A percentile compares a stretch with the other conserved stretches of the same genome.
Conservation (phyloP, 2,329 filamentous ascomycete species). For the Aspergillus pseudoterreus region DNA sequence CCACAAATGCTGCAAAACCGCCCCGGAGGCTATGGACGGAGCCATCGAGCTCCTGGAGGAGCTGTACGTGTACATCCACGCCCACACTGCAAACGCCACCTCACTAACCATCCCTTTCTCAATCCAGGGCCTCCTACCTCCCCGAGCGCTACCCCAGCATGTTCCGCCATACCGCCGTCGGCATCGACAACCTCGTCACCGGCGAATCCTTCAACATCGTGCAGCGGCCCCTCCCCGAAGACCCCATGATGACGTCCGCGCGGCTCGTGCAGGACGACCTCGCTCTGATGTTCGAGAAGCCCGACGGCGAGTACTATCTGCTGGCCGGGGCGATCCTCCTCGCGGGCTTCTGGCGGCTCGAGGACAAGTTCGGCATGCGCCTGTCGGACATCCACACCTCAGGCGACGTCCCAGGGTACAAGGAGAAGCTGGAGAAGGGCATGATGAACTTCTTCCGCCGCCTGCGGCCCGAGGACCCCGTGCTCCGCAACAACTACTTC, state of each 20-base stretch:
- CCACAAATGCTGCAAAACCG: slow-evolving; percentile 63
- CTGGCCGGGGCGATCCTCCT: slow-evolving; percentile 72
- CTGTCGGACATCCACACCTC: slow-evolving; percentile 75
- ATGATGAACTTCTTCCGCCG: slow-evolving; percentile 80
- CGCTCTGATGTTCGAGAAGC: slow-evolving; percentile 74
- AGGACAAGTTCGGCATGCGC: slow-evolving; percentile 77
- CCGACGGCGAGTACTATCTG: slow-evolving; percentile 77
- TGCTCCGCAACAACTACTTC: slow-evolving; percentile 78
- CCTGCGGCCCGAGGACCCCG: slow-evolving; percentile 63
- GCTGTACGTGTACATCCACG: slow-evolving; percentile 39
- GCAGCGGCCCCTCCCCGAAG: slow-evolving; percentile 63
- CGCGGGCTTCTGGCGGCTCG: slow-evolving; percentile 77
- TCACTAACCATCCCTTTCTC: slow-evolving; percentile 1
- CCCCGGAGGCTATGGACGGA: slow-evolving; percentile 66
- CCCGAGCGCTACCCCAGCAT: slow-evolving; percentile 71
- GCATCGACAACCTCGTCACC: slow-evolving; percentile 68
- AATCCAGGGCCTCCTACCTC: slow-evolving; percentile 55
- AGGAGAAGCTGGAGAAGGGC: slow-evolving; percentile 67
- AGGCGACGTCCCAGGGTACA: slow-evolving; percentile 70
- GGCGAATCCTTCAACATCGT: slow-evolving; percentile 68
- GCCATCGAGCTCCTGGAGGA: slow-evolving; percentile 75
- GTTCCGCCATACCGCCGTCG: slow-evolving; percentile 60
- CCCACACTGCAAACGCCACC: neutral
- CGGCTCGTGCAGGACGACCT: slow-evolving; percentile 77
- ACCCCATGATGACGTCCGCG: slow-evolving; percentile 72